A percentile compares a stretch with the other conserved stretches of the same genome.
phyloP scores from a whole-genome alignment of 1,284 basidiomycete species.

The Fomitopsis betulina region DNA sequence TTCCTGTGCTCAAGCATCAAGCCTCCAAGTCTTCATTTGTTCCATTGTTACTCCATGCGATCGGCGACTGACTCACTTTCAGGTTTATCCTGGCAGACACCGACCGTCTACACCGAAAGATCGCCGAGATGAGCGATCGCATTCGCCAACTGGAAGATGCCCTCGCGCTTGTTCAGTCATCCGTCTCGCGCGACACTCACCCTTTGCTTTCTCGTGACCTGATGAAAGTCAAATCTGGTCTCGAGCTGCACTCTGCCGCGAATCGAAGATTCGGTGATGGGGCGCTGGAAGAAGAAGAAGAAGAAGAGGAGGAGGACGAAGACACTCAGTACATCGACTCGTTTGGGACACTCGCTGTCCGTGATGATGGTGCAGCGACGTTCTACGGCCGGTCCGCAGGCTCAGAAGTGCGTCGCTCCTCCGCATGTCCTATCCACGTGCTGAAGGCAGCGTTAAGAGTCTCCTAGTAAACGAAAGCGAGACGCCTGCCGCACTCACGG shows the following conservation, averaged over 20 bases:
- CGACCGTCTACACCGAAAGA: slow-evolving; percentile 68
- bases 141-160: slow-evolving; percentile 74
- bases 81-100: slow-evolving; percentile 77
- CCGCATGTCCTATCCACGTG: neutral
- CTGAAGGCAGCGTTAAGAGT: slow-evolving; percentile 19
- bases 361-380: slow-evolving; percentile 54
- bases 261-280: neutral
- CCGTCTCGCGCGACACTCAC: slow-evolving; percentile 43
- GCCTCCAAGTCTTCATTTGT: no score
- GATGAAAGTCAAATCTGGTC: slow-evolving; percentile 53
- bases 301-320: slow-evolving; percentile 12
- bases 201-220: slow-evolving; percentile 56
- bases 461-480: slow-evolving; percentile 23
- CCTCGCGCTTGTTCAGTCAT: slow-evolving; percentile 43
- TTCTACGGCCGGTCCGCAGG: slow-evolving; percentile 67
- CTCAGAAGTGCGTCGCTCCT: slow-evolving; percentile 33
- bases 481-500: slow-evolving; percentile 1
- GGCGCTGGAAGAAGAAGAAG: neutral
- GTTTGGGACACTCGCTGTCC: slow-evolving; percentile 60
- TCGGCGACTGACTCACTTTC: neutral
- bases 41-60: no score
- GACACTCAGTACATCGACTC: slow-evolving; percentile 22
- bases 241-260: slow-evolving; percentile 24
- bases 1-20: no score
- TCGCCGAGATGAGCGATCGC: slow-evolving; percentile 66